Evolutionary conservation across 306 rosid species (phyloP).

Genomic region (Quercus agrifolia): DNA sequence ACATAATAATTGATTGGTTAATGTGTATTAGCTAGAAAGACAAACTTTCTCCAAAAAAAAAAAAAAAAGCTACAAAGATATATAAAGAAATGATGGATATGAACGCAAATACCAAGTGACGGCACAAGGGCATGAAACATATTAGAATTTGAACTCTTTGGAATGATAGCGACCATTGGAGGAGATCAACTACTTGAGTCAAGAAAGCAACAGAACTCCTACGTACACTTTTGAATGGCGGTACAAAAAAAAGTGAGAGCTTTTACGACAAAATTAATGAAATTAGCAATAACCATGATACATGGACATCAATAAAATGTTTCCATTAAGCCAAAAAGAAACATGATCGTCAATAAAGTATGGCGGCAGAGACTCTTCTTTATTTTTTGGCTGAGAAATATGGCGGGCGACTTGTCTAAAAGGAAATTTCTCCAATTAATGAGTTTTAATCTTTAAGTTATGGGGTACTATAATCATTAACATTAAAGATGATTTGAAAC

Average conservation of each 20-base stretch:
- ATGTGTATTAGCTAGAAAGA: too few relatives aligned
- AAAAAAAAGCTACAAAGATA: too few relatives aligned
- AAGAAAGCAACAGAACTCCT: slow-evolving; percentile 31
- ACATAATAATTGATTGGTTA: too few relatives aligned
- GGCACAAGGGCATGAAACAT: not conserved
- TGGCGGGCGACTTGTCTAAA: slow-evolving; percentile 5
- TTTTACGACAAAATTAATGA: slow-evolving; percentile 7
- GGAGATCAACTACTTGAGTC: slow-evolving; percentile 1
- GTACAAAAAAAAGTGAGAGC: not conserved
- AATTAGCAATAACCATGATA: not conserved
- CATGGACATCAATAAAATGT: not conserved
- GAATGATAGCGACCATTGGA: not conserved
- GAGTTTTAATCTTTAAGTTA: not conserved
- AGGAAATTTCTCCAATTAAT: not conserved
- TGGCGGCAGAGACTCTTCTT: too few relatives aligned
- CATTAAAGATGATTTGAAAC: not conserved
- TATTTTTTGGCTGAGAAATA: too few relatives aligned
- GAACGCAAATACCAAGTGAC: too few relatives aligned
- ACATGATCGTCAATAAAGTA: not conserved
- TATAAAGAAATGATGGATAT: too few relatives aligned
- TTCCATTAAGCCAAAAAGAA: too few relatives aligned
- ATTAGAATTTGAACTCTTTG: not conserved
- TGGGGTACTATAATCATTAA: not conserved
- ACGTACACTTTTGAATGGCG: slow-evolving; percentile 3
- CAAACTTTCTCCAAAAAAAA: too few relatives aligned